Conservation (phyloP, 208 protist genomes). For the Giardia muris region DNA sequence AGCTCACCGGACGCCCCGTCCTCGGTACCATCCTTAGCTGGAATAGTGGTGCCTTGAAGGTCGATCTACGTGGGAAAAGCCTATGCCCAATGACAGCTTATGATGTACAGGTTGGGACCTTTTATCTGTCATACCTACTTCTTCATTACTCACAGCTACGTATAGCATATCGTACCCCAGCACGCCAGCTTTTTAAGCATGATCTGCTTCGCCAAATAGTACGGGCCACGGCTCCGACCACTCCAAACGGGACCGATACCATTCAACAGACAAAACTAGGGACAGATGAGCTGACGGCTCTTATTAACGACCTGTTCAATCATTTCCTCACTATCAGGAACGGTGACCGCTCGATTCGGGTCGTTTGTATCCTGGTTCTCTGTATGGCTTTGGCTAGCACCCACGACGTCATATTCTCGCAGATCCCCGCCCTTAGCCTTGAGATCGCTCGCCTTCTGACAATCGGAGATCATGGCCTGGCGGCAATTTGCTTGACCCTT, state of each 20-base stretch:
- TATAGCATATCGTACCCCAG: background rate
- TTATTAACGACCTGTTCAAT: background rate
- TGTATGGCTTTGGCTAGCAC: background rate
- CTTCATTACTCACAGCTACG: background rate
- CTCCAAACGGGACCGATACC: background rate
- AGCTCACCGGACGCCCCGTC: background rate
- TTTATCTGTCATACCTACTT: background rate
- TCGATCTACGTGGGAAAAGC: slow-evolving; percentile 1
- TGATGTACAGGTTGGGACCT: background rate
- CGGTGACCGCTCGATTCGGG: background rate
- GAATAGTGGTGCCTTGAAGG: background rate
- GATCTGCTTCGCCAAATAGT: background rate
- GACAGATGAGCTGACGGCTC: too few relatives aligned
- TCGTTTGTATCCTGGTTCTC: background rate
- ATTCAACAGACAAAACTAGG: background rate
- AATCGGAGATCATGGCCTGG: background rate
- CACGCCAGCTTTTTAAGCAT: background rate
- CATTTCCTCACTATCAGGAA: background rate
- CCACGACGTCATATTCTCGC: background rate
- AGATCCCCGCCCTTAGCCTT: background rate
- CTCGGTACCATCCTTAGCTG: background rate
- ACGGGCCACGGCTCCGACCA: background rate
- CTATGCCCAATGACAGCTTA: background rate
- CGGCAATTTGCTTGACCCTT: background rate
- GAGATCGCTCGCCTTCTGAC: background rate